Conservation (phyloP, 768 basidiomycete species). For the Tremella fuciformis region DNA sequence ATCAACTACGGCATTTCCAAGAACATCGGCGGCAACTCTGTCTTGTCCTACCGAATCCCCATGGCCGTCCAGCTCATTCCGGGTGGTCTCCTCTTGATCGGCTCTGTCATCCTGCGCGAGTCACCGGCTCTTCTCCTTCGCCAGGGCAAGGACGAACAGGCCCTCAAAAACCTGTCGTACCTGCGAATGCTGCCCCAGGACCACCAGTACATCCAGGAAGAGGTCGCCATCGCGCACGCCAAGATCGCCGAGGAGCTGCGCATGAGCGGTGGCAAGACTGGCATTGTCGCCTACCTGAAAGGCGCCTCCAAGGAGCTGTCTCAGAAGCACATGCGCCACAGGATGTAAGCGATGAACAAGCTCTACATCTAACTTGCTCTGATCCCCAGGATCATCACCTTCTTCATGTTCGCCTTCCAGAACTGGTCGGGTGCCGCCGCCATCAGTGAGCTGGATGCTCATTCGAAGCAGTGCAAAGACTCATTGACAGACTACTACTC, state of each 20-base stretch:
- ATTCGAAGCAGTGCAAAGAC: background rate
- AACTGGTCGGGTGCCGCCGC: conserved; percentile 55
- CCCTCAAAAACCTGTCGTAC: background rate
- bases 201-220: conserved; percentile 2
- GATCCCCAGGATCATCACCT: conserved; percentile 13
- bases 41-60: too few species aligned
- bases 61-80: conserved; percentile 5
- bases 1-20: too few species aligned
- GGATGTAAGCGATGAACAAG: conserved; percentile 9
- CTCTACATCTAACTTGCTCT: background rate
- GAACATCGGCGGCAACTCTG: too few species aligned
- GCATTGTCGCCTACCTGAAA: conserved; percentile 26
- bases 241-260: conserved; percentile 22
- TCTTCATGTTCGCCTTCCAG: conserved; percentile 29
- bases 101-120: background rate
- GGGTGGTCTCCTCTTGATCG: background rate
- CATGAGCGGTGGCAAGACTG: conserved; percentile 19
- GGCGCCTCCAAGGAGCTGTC: conserved; percentile 27
- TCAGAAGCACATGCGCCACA: conserved; percentile 30
- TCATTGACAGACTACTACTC: conserved; percentile 50
- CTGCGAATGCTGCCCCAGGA: conserved; percentile 2
- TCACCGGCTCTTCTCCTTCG: background rate
- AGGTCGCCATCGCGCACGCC: background rate
- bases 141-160: background rate
- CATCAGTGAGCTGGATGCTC: conserved; percentile 27